Evolutionary conservation across 176 grass and related monocot genomes (phyloP).

Genomic region (Pontederia paniculata): DNA sequence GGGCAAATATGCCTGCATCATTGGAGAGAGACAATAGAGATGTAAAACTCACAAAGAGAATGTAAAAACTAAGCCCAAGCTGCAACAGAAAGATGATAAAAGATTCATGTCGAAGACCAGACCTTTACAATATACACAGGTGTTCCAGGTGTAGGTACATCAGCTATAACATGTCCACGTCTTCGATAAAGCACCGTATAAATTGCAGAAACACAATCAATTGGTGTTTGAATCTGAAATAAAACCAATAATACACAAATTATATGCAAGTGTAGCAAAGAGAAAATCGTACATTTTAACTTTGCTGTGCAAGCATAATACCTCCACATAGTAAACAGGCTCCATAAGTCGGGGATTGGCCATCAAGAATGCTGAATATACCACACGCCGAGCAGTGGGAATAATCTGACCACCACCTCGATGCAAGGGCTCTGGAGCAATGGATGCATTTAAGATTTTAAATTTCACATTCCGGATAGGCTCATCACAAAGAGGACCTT

Average conservation of each 20-base stretch:
- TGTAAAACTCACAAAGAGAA: slow-evolving; percentile 9
- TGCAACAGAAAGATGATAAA: too few relatives aligned
- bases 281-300: not conserved
- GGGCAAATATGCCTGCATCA: slow-evolving; percentile 78
- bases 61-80: not conserved
- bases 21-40: slow-evolving; percentile 4
- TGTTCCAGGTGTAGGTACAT: slow-evolving; percentile 90
- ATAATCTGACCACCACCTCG: slow-evolving; percentile 98
- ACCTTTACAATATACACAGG: slow-evolving; percentile 96
- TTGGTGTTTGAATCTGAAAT: slow-evolving; percentile 94
- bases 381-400: slow-evolving; percentile 82
- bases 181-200: slow-evolving; percentile 79
- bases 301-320: slow-evolving; percentile 3
- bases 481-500: slow-evolving; percentile 96
- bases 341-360: slow-evolving; percentile 96
- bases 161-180: slow-evolving; percentile 89
- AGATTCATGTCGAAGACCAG: not conserved
- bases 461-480: slow-evolving; percentile 97
- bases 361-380: slow-evolving; percentile 98
- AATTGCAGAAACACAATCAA: slow-evolving; percentile 97
- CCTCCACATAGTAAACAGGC: slow-evolving; percentile 98
- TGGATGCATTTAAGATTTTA: slow-evolving; percentile 90
- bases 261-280: slow-evolving; percentile 6
- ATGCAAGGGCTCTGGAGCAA: slow-evolving; percentile 83
- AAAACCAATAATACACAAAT: slow-evolving; percentile 19